These are phyloP conservation scores for Phialophora verrucosa DNA, from an alignment of 2,329 filamentous ascomycete genomes.

Conservation along the genomic window DNA sequence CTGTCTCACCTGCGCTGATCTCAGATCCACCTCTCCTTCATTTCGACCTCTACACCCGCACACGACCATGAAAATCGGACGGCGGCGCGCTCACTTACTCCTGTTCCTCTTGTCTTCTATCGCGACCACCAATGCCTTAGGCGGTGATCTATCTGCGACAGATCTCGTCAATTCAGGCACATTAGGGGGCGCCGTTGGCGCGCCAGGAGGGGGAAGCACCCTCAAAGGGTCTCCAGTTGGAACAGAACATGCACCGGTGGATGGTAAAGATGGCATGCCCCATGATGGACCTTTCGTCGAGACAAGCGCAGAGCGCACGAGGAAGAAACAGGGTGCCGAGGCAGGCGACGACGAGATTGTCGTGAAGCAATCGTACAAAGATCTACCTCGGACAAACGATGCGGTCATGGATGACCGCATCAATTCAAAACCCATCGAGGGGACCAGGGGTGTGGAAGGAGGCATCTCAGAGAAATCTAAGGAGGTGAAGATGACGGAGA, in stretches of 20 bases:
- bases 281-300: slow-evolving; percentile 78
- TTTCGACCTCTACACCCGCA: slow-evolving; percentile 15
- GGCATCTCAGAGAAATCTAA: slow-evolving; percentile 88
- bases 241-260: slow-evolving; percentile 83
- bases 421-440: slow-evolving; percentile 75
- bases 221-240: slow-evolving; percentile 50
- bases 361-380: slow-evolving; percentile 45
- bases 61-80: slow-evolving; percentile 45
- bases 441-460: slow-evolving; percentile 85
- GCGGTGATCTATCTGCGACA: slow-evolving; percentile 25
- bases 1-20: slow-evolving; percentile 13
- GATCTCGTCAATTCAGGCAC: slow-evolving; percentile 17
- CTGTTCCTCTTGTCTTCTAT: slow-evolving; percentile 47
- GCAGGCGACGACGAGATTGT: slow-evolving; percentile 42
- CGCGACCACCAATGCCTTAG: slow-evolving; percentile 35
- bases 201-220: slow-evolving; percentile 21
- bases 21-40: slow-evolving; percentile 1
- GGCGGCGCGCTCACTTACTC: slow-evolving; percentile 42
- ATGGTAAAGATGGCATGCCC: slow-evolving; percentile 91
- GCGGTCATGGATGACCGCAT: slow-evolving; percentile 93
- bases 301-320: slow-evolving; percentile 54
- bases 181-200: slow-evolving; percentile 25
- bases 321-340: slow-evolving; percentile 45
- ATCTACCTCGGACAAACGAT: slow-evolving; percentile 65
- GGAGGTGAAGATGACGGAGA: slow-evolving; percentile 72